Percentiles rank a stretch among this genome's conserved stretches.
Evolutionary conservation across 805 yeast species (phyloP).

Genomic region (Komagataella pastoris): DNA sequence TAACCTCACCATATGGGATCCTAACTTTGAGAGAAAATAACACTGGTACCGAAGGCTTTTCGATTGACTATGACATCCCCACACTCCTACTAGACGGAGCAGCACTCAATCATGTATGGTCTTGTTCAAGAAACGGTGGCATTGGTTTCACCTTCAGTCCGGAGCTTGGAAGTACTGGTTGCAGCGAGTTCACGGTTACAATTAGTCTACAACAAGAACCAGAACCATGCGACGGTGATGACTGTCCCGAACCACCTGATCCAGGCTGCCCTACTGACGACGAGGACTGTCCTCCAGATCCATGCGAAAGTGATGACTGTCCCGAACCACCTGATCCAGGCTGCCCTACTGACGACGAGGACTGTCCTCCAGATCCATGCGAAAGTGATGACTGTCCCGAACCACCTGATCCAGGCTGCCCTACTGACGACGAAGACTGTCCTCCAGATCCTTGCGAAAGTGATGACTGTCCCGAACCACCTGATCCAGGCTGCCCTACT

Average conservation of each 20-base stretch:
- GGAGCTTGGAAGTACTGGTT: neutral
- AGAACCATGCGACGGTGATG: no score
- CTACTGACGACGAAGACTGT: neutral
- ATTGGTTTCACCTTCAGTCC: neutral
- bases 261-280: no score
- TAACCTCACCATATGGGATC: neutral
- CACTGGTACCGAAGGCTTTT: neutral
- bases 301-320: no score
- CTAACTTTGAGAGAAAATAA: neutral
- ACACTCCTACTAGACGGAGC: neutral
- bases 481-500: neutral
- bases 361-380: neutral
- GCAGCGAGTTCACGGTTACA: neutral
- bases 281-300: no score
- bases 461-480: neutral
- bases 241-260: no score
- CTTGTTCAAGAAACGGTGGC: neutral
- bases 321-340: no score
- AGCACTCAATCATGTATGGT: neutral
- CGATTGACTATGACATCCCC: neutral
- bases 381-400: no score
- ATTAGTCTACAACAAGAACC: neutral
- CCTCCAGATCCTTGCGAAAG: no score
- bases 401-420: neutral
- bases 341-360: no score